A percentile compares a stretch with the other conserved stretches of the same genome.
Conservation (phyloP, 192 early-diverging fungal genomes). For the Spizellomyces punctatus region DNA sequence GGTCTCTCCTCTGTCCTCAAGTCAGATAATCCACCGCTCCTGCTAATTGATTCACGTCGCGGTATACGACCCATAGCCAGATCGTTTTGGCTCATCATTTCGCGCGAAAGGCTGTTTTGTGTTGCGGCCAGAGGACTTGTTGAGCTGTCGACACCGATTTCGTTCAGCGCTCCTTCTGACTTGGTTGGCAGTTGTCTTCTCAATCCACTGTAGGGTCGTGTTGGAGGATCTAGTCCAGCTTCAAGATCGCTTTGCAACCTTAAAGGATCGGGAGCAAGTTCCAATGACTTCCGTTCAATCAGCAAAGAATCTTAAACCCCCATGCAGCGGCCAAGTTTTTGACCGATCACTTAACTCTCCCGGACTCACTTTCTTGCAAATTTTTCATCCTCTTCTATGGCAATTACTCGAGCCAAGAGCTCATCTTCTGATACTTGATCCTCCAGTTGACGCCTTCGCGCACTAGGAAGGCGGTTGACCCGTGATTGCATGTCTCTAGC, state of each 20-base stretch:
- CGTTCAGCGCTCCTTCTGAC: slow-evolving; percentile 5
- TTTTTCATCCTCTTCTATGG: slow-evolving; percentile 32
- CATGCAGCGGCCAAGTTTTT: too few relatives aligned
- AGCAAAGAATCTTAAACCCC: too few relatives aligned
- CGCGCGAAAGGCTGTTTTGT: slow-evolving; percentile 10
- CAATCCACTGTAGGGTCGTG: slow-evolving; percentile 24
- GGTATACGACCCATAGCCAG: not conserved
- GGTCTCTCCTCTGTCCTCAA: not conserved
- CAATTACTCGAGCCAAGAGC: slow-evolving; percentile 25
- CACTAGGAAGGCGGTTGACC: slow-evolving; percentile 8
- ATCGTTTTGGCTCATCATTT: slow-evolving; percentile 24
- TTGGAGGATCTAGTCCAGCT: slow-evolving; percentile 11
- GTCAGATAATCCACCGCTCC: slow-evolving; percentile 25
- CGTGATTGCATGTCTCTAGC: slow-evolving; percentile 10
- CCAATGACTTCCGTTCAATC: not conserved
- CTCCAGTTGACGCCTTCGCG: slow-evolving; percentile 8
- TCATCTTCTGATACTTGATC: slow-evolving; percentile 33
- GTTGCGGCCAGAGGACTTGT: not conserved
- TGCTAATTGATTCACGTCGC: slow-evolving; percentile 11
- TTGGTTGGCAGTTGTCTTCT: slow-evolving; percentile 3
- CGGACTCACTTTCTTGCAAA: slow-evolving; percentile 33
- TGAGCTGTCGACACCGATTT: not conserved
- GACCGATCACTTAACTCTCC: too few relatives aligned
- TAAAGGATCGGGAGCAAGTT: not conserved
- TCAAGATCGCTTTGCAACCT: slow-evolving; percentile 27